A percentile compares a stretch with the other conserved stretches of the same genome.
Evolutionary conservation across 1,284 basidiomycete species (phyloP).

Genomic region (Rugosomyces carneus): DNA sequence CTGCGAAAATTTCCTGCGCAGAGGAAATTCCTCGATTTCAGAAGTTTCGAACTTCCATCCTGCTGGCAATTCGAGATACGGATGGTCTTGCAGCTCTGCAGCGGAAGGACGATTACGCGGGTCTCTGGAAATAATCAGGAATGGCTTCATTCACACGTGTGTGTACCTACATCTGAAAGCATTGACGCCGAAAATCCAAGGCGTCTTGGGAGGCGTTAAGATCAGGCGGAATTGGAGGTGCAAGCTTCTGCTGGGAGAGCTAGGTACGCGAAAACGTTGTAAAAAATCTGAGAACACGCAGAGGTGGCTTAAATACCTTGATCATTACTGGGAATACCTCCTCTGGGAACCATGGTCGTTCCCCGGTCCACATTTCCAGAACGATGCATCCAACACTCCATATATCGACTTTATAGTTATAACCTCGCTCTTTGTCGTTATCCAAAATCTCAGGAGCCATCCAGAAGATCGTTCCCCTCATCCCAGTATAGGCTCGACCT

Average conservation of each 20-base stretch:
- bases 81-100: slow-evolving; percentile 66
- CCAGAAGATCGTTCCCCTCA: slow-evolving; percentile 75
- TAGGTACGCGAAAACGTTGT: slow-evolving; percentile 22
- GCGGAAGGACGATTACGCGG: slow-evolving; percentile 78
- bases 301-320: slow-evolving; percentile 24
- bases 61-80: slow-evolving; percentile 65
- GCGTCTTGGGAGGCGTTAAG: slow-evolving; percentile 65
- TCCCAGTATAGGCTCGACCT: slow-evolving; percentile 47
- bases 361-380: slow-evolving; percentile 75
- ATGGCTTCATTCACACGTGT: background rate
- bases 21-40: slow-evolving; percentile 18
- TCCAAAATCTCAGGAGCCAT: slow-evolving; percentile 73
- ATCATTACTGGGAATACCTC: slow-evolving; percentile 31
- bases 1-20: slow-evolving; percentile 9
- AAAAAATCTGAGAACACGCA: background rate
- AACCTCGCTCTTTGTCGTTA: slow-evolving; percentile 33
- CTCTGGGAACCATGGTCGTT: slow-evolving; percentile 56
- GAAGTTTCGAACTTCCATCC: slow-evolving; percentile 59
- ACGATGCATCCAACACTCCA: slow-evolving; percentile 79
- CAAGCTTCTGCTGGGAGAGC: slow-evolving; percentile 64
- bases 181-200: slow-evolving; percentile 74
- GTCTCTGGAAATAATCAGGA: slow-evolving; percentile 41
- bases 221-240: slow-evolving; percentile 81
- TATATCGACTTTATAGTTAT: slow-evolving; percentile 70
- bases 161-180: slow-evolving; percentile 67